Percentiles rank a stretch among this genome's conserved stretches.
phyloP scores from a whole-genome alignment of 2,329 filamentous ascomycete species.

The Ilyonectria sp. region DNA sequence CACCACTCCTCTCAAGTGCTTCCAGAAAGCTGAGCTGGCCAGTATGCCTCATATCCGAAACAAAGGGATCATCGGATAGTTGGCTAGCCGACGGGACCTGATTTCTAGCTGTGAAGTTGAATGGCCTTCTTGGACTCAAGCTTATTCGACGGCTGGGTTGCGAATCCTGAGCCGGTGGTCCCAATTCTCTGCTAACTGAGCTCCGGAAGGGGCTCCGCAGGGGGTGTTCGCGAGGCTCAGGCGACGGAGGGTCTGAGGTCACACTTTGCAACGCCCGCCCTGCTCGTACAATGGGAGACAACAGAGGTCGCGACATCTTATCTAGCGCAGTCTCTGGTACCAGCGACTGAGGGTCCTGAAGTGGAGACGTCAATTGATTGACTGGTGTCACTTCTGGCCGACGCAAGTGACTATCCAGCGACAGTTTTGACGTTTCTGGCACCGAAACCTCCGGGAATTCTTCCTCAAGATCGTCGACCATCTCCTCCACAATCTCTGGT shows the following conservation, averaged over 20 bases:
- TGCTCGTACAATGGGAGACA: conserved; percentile 73
- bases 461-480: conserved; percentile 30
- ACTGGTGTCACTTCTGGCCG: conserved; percentile 53
- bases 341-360: conserved; percentile 52
- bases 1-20: conserved; percentile 48
- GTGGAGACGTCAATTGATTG: conserved; percentile 57
- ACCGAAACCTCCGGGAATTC: conserved; percentile 27
- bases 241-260: conserved; percentile 72
- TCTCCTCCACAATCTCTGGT: conserved; percentile 36
- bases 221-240: conserved; percentile 64
- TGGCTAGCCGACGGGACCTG: conserved; percentile 33
- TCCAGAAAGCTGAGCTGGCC: conserved; percentile 53
- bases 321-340: conserved; percentile 48
- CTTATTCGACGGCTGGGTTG: conserved; percentile 46
- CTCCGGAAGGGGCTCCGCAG: conserved; percentile 70
- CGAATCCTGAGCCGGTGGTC: conserved; percentile 47
- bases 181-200: conserved; percentile 55
- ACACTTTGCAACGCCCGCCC: conserved; percentile 71
- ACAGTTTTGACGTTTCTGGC: conserved; percentile 31
- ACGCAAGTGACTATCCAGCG: conserved; percentile 30
- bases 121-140: conserved; percentile 50
- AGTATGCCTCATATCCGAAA: conserved; percentile 41
- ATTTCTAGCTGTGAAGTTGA: conserved; percentile 27
- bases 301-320: conserved; percentile 57
- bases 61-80: conserved; percentile 51